Evolutionary conservation across 192 early-diverging fungal species (phyloP).

Genomic region (Globomyces pollinis-pini): DNA sequence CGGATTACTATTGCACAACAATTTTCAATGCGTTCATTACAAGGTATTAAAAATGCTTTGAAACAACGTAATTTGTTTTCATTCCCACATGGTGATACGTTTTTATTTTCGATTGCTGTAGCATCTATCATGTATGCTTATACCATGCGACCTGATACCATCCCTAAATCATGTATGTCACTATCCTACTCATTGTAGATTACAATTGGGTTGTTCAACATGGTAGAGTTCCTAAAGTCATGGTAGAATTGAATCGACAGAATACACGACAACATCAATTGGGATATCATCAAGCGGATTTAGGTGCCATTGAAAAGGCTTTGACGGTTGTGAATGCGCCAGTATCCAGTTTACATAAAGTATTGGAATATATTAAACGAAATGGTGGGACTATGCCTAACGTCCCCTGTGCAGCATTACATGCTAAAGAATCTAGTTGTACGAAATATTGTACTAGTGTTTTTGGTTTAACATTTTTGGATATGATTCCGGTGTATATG

Average conservation of each 20-base stretch:
- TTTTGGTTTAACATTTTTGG: constrained; percentile 25
- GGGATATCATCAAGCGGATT: neutral
- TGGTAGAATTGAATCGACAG: constrained; percentile 48
- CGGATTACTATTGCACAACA: constrained; percentile 40
- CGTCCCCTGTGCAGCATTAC: constrained; percentile 50
- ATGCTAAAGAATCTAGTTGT: constrained; percentile 21
- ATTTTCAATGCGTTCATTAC: constrained; percentile 25
- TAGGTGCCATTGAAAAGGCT: neutral
- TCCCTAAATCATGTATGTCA: constrained; percentile 26
- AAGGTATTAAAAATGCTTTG: constrained; percentile 35
- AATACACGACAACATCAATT: constrained; percentile 24
- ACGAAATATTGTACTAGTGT: constrained; percentile 16
- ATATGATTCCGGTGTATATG: constrained; percentile 54
- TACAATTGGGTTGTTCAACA: constrained; percentile 38
- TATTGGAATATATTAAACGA: neutral
- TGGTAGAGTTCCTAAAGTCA: constrained; percentile 48
- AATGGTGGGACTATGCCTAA: constrained; percentile 19
- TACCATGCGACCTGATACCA: constrained; percentile 37
- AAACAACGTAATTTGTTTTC: constrained; percentile 25
- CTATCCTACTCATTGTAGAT: neutral
- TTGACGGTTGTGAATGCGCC: neutral
- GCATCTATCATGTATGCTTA: constrained; percentile 42
- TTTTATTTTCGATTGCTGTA: constrained; percentile 34
- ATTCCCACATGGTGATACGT: constrained; percentile 36
- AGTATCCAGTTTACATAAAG: neutral